Percentiles rank a stretch among this genome's conserved stretches.
These are phyloP conservation scores for Spatholobus suberectus DNA, from an alignment of 306 rosid genomes.

Conservation along the genomic window DNA sequence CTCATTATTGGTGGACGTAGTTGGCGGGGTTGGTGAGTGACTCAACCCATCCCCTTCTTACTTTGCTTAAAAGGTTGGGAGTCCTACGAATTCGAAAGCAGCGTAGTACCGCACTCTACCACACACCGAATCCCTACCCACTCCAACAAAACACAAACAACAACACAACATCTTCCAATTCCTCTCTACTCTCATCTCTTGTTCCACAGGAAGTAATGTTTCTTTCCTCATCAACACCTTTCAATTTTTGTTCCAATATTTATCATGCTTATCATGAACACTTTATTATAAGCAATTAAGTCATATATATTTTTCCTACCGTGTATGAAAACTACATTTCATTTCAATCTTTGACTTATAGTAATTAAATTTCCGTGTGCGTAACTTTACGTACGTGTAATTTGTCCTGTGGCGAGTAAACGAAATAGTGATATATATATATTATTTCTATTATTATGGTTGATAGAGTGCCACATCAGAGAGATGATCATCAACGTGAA, in stretches of 20 bases:
- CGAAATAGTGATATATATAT: background rate
- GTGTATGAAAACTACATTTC: too few species aligned
- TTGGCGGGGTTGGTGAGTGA: conserved; percentile 56
- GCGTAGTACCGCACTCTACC: background rate
- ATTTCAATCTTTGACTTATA: too few species aligned
- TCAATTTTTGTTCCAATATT: background rate
- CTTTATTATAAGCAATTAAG: background rate
- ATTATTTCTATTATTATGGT: background rate
- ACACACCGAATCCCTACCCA: conserved; percentile 42
- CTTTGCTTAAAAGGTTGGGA: conserved; percentile 27
- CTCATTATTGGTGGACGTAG: conserved; percentile 13
- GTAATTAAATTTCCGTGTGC: background rate
- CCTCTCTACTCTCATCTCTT: background rate
- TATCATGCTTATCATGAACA: background rate
- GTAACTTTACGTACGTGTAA: background rate
- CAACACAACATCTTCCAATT: background rate
- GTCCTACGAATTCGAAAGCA: background rate
- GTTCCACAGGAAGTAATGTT: conserved; percentile 8
- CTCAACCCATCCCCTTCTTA: conserved; percentile 11
- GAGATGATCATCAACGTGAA: conserved; percentile 60
- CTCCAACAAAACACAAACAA: too few species aligned
- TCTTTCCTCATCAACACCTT: background rate
- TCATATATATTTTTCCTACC: too few species aligned
- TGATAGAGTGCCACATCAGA: background rate
- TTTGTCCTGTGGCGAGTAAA: background rate